Percentiles rank a stretch among this genome's conserved stretches.
Evolutionary conservation across 441 rosid genomes (phyloP).

Genomic region (Erysimum cheiri): DNA sequence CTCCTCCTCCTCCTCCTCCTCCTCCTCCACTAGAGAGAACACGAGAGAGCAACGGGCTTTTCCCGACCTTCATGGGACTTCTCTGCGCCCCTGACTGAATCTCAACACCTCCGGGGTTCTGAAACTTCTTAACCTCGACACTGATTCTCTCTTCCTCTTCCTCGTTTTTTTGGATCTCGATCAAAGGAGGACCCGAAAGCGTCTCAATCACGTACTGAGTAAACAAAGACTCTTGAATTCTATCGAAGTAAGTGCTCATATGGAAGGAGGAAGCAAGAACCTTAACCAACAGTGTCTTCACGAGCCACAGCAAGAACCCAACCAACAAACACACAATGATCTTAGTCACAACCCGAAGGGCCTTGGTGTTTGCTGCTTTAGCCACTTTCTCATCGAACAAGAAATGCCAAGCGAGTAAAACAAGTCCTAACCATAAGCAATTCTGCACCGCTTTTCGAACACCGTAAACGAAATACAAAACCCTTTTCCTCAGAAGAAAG

Average conservation of each 20-base stretch:
- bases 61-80: constrained; percentile 52
- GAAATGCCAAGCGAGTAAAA: constrained; percentile 62
- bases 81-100: constrained; percentile 53
- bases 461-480: constrained; percentile 71
- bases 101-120: constrained; percentile 56
- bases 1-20: constrained; percentile 47
- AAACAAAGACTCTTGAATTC: constrained; percentile 67
- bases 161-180: constrained; percentile 55
- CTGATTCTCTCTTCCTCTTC: constrained; percentile 64
- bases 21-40: constrained; percentile 44
- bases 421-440: constrained; percentile 68
- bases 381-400: constrained; percentile 58
- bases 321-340: constrained; percentile 59
- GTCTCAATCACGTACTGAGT: constrained; percentile 63
- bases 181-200: constrained; percentile 59
- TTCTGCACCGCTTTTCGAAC: constrained; percentile 66
- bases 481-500: constrained; percentile 58
- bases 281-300: constrained; percentile 64
- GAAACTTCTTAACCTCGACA: constrained; percentile 58
- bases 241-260: constrained; percentile 64
- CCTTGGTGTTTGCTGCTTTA: constrained; percentile 46
- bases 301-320: constrained; percentile 60
- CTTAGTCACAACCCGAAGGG: constrained; percentile 50
- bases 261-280: constrained; percentile 73
- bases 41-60: constrained; percentile 49